Base-by-base conservation (phyloP, 345 rosid species). In the Odontarrhena argentea region DNA sequence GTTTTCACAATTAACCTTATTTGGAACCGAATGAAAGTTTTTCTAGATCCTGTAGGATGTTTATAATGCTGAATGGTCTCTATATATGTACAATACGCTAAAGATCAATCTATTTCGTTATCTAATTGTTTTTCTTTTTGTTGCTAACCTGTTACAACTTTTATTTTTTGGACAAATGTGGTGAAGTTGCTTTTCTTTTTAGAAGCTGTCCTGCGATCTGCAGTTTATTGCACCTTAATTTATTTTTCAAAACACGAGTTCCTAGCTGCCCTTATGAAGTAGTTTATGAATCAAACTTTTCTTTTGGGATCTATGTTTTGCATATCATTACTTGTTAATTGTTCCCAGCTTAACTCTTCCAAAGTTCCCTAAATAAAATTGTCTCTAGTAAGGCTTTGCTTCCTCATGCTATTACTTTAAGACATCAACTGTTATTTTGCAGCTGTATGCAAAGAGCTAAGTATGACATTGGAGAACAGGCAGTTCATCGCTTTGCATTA, bases 381-480 rank as follows among this genome's bases (percentile, higher is more conserved):
- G 3, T 59, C 46, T 40, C 22, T 13, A 42, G 40, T 56, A 22
- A 49, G n/a, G 51, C 45, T 24, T 49, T 28, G 25, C 68, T 52
- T 54, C 48, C 43, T 51, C 37, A 2, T 67, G 51, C n/a, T 35
- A 44, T 13, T 60, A 51, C 25, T 41, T 24, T 60, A 51, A 22
- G 63, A 60, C 8, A 47, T 28, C 54, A 52, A 55, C 35, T 75
- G 55, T 72, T 56, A 43, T 80, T 75, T 47, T 77, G 63, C 87
- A 93, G 98, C 56, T 93, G 98, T 74, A 81, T 93, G 97, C 98
- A 90, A 76, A 83, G 90, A 68, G 95, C 96, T 48, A 88, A 86
- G 72, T 93, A 86, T 83, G 97, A 90, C 76, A 82, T 93, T 56
- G 98, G 98, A 63, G 96, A 84, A 82, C 95, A 93, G 79, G 94